Percentiles rank a stretch among this genome's conserved stretches.
Evolutionary conservation across 129 eudicot genomes (phyloP).

Genomic region (Pulicaria dysenterica): DNA sequence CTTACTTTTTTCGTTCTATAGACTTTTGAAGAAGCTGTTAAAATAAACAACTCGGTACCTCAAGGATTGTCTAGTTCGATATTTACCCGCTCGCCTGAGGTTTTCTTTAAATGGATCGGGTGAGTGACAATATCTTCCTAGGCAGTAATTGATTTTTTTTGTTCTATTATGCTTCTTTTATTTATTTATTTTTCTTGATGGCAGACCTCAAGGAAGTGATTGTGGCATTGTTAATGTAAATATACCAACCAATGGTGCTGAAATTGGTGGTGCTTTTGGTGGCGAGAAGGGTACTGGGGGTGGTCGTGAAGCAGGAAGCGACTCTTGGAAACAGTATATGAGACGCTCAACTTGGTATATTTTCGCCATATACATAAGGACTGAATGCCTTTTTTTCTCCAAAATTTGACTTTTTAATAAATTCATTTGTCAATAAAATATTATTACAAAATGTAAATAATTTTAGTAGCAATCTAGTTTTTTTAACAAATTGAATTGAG

Average conservation of each 20-base stretch:
- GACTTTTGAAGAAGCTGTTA: slow-evolving; percentile 87
- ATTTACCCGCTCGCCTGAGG: slow-evolving; percentile 80
- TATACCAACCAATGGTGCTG: slow-evolving; percentile 98
- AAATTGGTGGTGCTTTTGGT: slow-evolving; percentile 98
- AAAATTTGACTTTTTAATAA: too few species aligned
- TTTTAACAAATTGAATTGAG: too few species aligned
- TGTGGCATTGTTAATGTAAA: slow-evolving; percentile 96
- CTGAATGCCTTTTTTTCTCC: too few species aligned
- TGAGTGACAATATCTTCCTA: slow-evolving; percentile 33
- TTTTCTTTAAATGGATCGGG: slow-evolving; percentile 96
- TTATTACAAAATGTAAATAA: too few species aligned
- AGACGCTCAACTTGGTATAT: slow-evolving; percentile 92
- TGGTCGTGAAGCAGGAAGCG: slow-evolving; percentile 99
- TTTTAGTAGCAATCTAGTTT: too few species aligned
- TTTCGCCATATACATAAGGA: neutral
- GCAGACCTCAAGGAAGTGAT: slow-evolving; percentile 93
- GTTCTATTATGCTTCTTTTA: slow-evolving; percentile 1
- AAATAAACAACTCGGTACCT: slow-evolving; percentile 94
- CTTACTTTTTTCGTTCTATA: slow-evolving; percentile 27
- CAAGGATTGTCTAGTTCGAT: slow-evolving; percentile 96
- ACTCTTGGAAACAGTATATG: slow-evolving; percentile 99
- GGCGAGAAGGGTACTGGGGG: slow-evolving; percentile 99
- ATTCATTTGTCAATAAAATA: too few species aligned
- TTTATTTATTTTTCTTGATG: slow-evolving; percentile 1
- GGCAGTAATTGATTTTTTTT: neutral